phyloP scores from a whole-genome alignment of 1,139 yeast species.

The Candida sp. region DNA sequence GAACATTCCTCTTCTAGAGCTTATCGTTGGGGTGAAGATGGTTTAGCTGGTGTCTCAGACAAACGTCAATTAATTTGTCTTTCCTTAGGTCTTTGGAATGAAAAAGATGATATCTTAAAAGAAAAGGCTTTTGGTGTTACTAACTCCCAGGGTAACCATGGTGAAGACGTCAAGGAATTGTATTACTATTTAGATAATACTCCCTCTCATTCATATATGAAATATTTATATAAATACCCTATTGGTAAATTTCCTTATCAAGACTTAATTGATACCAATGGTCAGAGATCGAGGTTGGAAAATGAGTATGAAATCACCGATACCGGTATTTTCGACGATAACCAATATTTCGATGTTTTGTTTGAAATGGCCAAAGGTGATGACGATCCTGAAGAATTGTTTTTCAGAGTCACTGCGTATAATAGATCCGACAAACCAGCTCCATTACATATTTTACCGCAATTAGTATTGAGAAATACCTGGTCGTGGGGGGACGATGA shows the following conservation, averaged over 20 bases:
- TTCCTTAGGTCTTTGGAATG: slow-evolving; percentile 90
- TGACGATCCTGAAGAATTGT: slow-evolving; percentile 77
- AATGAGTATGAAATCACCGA: slow-evolving; percentile 72
- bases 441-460: slow-evolving; percentile 86
- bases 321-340: slow-evolving; percentile 73
- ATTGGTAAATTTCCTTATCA: slow-evolving; percentile 82
- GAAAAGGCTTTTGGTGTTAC: slow-evolving; percentile 89
- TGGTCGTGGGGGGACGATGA: slow-evolving; percentile 82
- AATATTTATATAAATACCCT: slow-evolving; percentile 90
- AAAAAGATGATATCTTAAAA: slow-evolving; percentile 78
- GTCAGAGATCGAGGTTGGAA: slow-evolving; percentile 59
- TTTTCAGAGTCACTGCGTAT: slow-evolving; percentile 86
- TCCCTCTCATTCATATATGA: slow-evolving; percentile 93
- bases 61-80: slow-evolving; percentile 77
- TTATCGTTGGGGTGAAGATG: slow-evolving; percentile 97
- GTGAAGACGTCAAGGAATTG: slow-evolving; percentile 89
- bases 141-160: slow-evolving; percentile 93
- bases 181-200: slow-evolving; percentile 87
- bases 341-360: slow-evolving; percentile 85
- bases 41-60: slow-evolving; percentile 89
- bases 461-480: slow-evolving; percentile 81
- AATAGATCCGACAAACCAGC: slow-evolving; percentile 84
- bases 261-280: slow-evolving; percentile 69
- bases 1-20: slow-evolving; percentile 82
- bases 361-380: slow-evolving; percentile 91